These are phyloP conservation scores for Talaromyces adpressus DNA, from an alignment of 495 filamentous ascomycete species.

Conservation along the genomic window DNA sequence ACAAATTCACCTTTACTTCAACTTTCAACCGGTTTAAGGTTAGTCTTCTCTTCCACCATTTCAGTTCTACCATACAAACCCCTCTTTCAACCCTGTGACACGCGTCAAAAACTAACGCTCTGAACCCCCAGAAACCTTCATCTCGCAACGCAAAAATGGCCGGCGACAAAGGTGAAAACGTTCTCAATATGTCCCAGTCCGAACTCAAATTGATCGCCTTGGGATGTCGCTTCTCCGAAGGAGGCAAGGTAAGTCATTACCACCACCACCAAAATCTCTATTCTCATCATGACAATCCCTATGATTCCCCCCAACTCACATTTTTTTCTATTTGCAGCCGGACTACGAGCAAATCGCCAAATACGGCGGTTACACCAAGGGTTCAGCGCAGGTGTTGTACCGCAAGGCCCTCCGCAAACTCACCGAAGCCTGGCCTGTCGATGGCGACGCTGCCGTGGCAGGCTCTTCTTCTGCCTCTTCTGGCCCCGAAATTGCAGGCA, in stretches of 20 bases:
- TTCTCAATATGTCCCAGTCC: background rate
- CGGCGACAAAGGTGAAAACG: constrained; percentile 3
- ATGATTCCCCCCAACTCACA: background rate
- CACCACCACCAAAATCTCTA: background rate
- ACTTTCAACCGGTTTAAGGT: background rate
- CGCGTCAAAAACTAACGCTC: background rate
- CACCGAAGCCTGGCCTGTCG: background rate
- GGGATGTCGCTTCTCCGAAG: constrained; percentile 14
- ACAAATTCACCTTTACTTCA: background rate
- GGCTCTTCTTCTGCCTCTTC: too few relatives aligned
- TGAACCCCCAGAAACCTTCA: background rate
- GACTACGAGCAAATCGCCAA: constrained; percentile 30
- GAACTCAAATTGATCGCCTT: constrained; percentile 20
- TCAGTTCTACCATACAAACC: background rate
- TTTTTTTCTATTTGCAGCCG: constrained; percentile 17
- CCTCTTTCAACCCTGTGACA: too few relatives aligned
- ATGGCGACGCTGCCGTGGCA: background rate
- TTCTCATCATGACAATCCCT: background rate
- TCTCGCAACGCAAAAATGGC: constrained; percentile 12
- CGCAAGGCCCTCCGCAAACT: constrained; percentile 22
- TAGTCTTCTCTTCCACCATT: background rate
- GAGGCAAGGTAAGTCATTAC: constrained; percentile 15
- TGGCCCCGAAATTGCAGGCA: background rate
- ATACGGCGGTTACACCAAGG: constrained; percentile 23
- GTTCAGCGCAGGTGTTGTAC: constrained; percentile 24